Evolutionary conservation across 2,329 filamentous ascomycete species (phyloP).

Genomic region (Mycocentrospora acerina): DNA sequence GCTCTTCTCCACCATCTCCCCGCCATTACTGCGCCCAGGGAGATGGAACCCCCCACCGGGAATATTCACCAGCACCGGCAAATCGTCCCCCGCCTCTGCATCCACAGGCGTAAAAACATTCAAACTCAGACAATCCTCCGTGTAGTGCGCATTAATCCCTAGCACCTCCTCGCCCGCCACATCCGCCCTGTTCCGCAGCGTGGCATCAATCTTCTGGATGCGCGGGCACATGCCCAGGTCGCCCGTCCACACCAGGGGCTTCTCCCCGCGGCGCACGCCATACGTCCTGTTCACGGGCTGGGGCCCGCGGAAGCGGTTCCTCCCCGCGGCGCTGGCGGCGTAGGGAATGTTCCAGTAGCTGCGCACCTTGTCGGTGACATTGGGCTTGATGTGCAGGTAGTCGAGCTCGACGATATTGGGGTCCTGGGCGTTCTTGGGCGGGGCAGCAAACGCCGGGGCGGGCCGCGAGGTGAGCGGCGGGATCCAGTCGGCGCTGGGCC

Average conservation of each 20-base stretch:
- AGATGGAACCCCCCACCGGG: conserved; percentile 49
- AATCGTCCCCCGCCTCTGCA: conserved; percentile 33
- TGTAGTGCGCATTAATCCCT: conserved; percentile 27
- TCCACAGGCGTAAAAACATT: conserved; percentile 38
- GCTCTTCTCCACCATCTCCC: conserved; percentile 34
- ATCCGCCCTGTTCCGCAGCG: conserved; percentile 26
- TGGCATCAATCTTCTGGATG: conserved; percentile 37
- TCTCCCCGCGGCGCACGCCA: conserved; percentile 20
- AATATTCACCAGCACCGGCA: conserved; percentile 48
- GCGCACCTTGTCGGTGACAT: conserved; percentile 28
- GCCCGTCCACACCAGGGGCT: conserved; percentile 31
- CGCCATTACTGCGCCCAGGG: conserved; percentile 33
- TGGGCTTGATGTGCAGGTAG: conserved; percentile 32
- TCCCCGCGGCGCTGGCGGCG: conserved; percentile 29
- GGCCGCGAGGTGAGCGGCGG: conserved; percentile 25
- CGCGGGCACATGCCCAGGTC: conserved; percentile 36
- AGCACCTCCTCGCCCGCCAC: conserved; percentile 27
- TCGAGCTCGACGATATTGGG: conserved; percentile 34
- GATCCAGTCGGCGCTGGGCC: conserved; percentile 28
- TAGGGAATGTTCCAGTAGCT: conserved; percentile 39
- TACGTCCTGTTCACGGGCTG: conserved; percentile 32
- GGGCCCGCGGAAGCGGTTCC: conserved; percentile 34
- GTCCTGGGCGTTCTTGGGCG: conserved; percentile 26
- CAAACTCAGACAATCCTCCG: conserved; percentile 48
- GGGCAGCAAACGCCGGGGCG: conserved; percentile 20